Evolutionary conservation across 2,329 filamentous ascomycete species (phyloP).

Genomic region (Cladorrhinum sp.): DNA sequence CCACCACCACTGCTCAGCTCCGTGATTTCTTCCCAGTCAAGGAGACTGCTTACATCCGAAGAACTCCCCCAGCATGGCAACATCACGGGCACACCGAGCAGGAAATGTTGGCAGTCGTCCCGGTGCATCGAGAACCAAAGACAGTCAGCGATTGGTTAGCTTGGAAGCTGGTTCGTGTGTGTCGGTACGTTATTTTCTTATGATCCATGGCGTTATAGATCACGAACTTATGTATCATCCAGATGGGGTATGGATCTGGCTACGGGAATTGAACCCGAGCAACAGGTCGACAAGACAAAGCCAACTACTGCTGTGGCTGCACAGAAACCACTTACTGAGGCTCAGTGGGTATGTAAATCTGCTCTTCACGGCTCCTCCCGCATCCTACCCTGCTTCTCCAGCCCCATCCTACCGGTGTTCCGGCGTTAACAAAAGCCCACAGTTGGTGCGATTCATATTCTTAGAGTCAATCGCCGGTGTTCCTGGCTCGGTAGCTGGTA

Average conservation of each 20-base stretch:
- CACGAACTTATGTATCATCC: constrained; percentile 21
- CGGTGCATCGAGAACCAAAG: constrained; percentile 73
- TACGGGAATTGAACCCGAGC: constrained; percentile 70
- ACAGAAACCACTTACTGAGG: constrained; percentile 67
- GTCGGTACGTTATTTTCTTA: constrained; percentile 22
- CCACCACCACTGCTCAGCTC: constrained; percentile 44
- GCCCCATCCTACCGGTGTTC: background rate
- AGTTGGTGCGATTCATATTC: constrained; percentile 82
- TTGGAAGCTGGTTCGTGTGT: constrained; percentile 68
- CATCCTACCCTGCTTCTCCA: background rate
- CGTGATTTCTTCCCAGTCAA: constrained; percentile 62
- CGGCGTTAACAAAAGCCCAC: constrained; percentile 16
- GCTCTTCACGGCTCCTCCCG: background rate
- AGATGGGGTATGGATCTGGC: constrained; percentile 78
- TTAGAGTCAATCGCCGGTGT: constrained; percentile 93
- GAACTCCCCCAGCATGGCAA: constrained; percentile 64
- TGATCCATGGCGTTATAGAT: background rate
- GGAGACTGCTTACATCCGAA: constrained; percentile 59
- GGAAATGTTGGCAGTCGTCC: constrained; percentile 70
- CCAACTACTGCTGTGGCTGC: constrained; percentile 54
- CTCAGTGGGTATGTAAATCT: constrained; percentile 65
- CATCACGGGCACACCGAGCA: constrained; percentile 72
- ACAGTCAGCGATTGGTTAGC: constrained; percentile 76
- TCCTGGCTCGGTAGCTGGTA: constrained; percentile 94
- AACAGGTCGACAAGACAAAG: constrained; percentile 59